Percentiles rank a stretch among this genome's conserved stretches.
These are phyloP conservation scores for Leccinum brunneo-olivaceum DNA, from an alignment of 1,284 basidiomycete species.

Conservation along the genomic window DNA sequence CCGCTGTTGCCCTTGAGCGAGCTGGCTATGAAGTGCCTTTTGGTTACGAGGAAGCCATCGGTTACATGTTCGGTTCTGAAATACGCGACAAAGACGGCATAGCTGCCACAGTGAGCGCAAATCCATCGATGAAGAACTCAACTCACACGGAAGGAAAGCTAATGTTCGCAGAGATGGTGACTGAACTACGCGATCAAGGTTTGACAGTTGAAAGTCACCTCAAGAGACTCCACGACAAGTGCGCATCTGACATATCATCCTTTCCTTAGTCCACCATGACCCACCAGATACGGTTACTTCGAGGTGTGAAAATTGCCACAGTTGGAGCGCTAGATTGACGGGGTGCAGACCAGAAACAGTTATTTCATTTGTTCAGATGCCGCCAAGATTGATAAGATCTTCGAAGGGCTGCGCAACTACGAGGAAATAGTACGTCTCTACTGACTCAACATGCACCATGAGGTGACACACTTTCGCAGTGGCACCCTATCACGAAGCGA, in stretches of 20 bases:
- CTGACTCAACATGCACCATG: background rate
- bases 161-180: slow-evolving; percentile 62
- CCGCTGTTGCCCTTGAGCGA: slow-evolving; percentile 54
- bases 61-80: slow-evolving; percentile 74
- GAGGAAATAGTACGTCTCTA: slow-evolving; percentile 33
- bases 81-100: slow-evolving; percentile 84
- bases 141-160: slow-evolving; percentile 34
- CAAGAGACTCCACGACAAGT: slow-evolving; percentile 61
- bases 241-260: slow-evolving; percentile 11
- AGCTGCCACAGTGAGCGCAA: slow-evolving; percentile 53
- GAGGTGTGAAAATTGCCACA: slow-evolving; percentile 8
- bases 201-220: slow-evolving; percentile 53
- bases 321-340: slow-evolving; percentile 1
- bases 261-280: slow-evolving; percentile 24
- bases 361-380: slow-evolving; percentile 74
- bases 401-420: slow-evolving; percentile 55
- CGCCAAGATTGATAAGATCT: slow-evolving; percentile 58
- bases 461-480: slow-evolving; percentile 9
- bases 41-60: slow-evolving; percentile 85
- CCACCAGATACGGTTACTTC: slow-evolving; percentile 41
- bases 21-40: slow-evolving; percentile 72
- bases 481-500: slow-evolving; percentile 12
- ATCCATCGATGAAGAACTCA: background rate
- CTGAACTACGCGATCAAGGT: slow-evolving; percentile 42
- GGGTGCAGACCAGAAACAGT: slow-evolving; percentile 64